phyloP scores from a whole-genome alignment of 163 green algal species.

The Scenedesmus sp. region DNA sequence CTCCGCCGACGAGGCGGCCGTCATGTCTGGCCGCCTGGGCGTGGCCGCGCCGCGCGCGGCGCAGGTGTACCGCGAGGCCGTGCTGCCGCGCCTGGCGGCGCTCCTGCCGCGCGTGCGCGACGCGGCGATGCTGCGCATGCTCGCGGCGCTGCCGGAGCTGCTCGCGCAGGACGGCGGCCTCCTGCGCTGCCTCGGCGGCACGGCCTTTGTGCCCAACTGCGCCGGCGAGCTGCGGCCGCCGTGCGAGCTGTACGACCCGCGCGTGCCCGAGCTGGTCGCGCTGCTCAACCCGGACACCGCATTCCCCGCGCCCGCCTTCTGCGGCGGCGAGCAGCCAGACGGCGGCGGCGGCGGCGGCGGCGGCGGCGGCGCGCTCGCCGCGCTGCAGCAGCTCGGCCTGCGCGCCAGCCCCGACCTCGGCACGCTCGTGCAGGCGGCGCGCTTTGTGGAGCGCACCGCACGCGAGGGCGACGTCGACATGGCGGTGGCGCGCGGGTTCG shows the following conservation, averaged over 20 bases:
- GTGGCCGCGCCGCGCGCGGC: slow-evolving; percentile 50
- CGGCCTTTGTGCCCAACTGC: slow-evolving; percentile 66
- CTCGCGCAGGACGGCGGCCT: slow-evolving; percentile 53
- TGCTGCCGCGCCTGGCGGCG: slow-evolving; percentile 48
- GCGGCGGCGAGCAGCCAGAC: neutral
- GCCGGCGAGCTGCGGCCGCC: slow-evolving; percentile 56
- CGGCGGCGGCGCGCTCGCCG: slow-evolving; percentile 41
- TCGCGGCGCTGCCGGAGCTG: slow-evolving; percentile 60
- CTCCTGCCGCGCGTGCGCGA: slow-evolving; percentile 45
- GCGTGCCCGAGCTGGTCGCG: slow-evolving; percentile 64
- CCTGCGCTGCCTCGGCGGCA: no score
- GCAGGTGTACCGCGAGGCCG: slow-evolving; percentile 55
- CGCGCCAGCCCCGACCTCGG: slow-evolving; percentile 37
- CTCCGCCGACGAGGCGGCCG: slow-evolving; percentile 35
- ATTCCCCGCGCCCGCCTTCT: slow-evolving; percentile 58
- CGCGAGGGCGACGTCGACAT: slow-evolving; percentile 49
- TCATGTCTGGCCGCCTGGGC: slow-evolving; percentile 50
- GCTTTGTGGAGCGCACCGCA: slow-evolving; percentile 49
- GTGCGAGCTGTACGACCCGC: slow-evolving; percentile 72
- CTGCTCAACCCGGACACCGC: slow-evolving; percentile 63
- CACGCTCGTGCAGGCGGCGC: slow-evolving; percentile 60
- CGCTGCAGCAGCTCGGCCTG: slow-evolving; percentile 70
- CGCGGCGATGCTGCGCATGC: slow-evolving; percentile 54
- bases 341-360: slow-evolving; percentile 9
- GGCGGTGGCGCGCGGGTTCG: slow-evolving; percentile 58